A percentile compares a stretch with the other conserved stretches of the same genome.
These are phyloP conservation scores for Salvia splendens DNA, from an alignment of 257 asterid genomes.

Conservation along the genomic window DNA sequence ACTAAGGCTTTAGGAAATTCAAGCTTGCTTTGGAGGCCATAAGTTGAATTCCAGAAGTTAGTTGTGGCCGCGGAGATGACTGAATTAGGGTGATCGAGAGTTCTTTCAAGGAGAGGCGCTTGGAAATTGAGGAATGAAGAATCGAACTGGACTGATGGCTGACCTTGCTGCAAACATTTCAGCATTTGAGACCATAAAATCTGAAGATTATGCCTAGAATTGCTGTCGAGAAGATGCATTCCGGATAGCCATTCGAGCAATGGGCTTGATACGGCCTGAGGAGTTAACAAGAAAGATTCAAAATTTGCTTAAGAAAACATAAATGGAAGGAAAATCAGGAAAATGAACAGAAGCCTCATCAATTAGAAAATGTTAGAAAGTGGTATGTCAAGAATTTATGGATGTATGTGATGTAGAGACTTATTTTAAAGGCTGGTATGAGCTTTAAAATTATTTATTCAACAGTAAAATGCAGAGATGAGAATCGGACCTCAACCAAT, in stretches of 20 bases:
- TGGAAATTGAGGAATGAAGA: constrained; percentile 60
- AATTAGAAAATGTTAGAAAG: too few relatives aligned
- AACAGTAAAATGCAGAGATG: constrained; percentile 21
- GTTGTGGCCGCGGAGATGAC: constrained; percentile 56
- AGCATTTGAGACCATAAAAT: constrained; percentile 59
- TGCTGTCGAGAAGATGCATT: constrained; percentile 46
- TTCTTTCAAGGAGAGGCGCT: constrained; percentile 57
- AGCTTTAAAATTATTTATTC: constrained; percentile 14
- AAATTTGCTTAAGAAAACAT: too few relatives aligned
- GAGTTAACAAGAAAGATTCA: constrained; percentile 5
- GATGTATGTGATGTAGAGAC: too few relatives aligned
- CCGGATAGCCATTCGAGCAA: constrained; percentile 67
- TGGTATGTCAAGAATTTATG: too few relatives aligned
- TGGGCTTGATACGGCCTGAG: constrained; percentile 52
- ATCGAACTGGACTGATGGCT: constrained; percentile 52
- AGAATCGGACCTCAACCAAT: constrained; percentile 52
- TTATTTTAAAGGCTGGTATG: too few relatives aligned
- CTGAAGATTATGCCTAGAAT: constrained; percentile 45
- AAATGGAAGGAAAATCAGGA: too few relatives aligned
- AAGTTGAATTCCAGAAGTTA: constrained; percentile 74
- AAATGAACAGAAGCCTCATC: too few relatives aligned
- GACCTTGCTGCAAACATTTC: constrained; percentile 49
- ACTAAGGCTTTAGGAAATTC: constrained; percentile 66
- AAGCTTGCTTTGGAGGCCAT: constrained; percentile 50
- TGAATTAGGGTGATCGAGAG: constrained; percentile 66